These are phyloP conservation scores for Mallotus japonicus DNA, from an alignment of 441 rosid species.

Conservation along the genomic window DNA sequence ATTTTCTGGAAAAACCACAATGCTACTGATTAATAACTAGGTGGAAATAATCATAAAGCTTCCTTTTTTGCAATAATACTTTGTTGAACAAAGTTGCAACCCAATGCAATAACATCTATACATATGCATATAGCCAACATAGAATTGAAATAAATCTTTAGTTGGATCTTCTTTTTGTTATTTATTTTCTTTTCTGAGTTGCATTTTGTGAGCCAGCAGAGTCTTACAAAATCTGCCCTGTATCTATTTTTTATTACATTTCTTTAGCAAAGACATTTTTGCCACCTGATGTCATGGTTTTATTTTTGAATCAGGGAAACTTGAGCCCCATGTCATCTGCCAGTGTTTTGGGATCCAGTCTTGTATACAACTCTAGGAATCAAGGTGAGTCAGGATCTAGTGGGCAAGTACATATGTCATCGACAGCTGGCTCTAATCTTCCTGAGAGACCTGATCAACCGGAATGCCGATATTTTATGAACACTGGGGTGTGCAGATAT, in stretches of 20 bases:
- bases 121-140: no score
- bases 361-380: slow-evolving; percentile 35
- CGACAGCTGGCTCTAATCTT: slow-evolving; percentile 32
- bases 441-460: slow-evolving; percentile 69
- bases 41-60: no score
- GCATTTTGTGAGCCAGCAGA: no score
- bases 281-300: not conserved
- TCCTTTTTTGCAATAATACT: no score
- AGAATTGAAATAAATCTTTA: no score
- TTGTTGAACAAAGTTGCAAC: no score
- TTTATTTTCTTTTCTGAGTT: not conserved
- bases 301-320: slow-evolving; percentile 39
- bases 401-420: slow-evolving; percentile 36
- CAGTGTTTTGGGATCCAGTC: slow-evolving; percentile 37
- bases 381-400: slow-evolving; percentile 36
- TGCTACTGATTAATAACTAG: no score
- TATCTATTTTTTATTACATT: no score
- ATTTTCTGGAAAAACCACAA: no score
- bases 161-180: not conserved
- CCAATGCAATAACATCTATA: no score
- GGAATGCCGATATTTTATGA: slow-evolving; percentile 74
- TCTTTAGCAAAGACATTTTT: not conserved
- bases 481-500: slow-evolving; percentile 68
- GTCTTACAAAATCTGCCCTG: no score
- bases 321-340: slow-evolving; percentile 38